Conservation (phyloP, 331 rosid species). For the Malus hybrid region DNA sequence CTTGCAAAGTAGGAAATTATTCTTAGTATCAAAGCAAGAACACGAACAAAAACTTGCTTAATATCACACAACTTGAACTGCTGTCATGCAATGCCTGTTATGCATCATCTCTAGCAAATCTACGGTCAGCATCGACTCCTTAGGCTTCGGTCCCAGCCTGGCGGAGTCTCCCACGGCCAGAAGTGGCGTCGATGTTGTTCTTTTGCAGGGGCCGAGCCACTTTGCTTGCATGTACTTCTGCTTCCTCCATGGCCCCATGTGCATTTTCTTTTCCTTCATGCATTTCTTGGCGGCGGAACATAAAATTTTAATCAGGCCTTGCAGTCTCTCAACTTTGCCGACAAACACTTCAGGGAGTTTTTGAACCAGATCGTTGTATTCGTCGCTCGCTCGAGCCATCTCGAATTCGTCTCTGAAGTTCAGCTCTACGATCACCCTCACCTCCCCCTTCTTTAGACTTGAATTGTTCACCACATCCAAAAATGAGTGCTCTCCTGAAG, state of each 20-base stretch:
- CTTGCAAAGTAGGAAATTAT: not conserved
- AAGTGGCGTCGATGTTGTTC: conserved; percentile 36
- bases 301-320: conserved; percentile 44
- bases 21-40: not conserved
- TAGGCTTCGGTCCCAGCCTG: conserved; percentile 30
- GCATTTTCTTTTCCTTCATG: conserved; percentile 86
- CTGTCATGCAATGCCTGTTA: conserved; percentile 35
- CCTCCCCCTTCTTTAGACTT: conserved; percentile 46
- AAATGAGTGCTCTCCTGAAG: conserved; percentile 69
- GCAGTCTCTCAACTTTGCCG: conserved; percentile 71
- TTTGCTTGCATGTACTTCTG: conserved; percentile 79
- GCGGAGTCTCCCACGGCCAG: conserved; percentile 23
- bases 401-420: conserved; percentile 75
- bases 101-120: conserved; percentile 68
- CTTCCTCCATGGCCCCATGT: conserved; percentile 96
- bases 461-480: conserved; percentile 62
- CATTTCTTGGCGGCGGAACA: conserved; percentile 74
- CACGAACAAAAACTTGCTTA: not conserved
- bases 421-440: conserved; percentile 64
- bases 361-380: conserved; percentile 47
- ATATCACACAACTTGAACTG: conserved; percentile 47
- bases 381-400: conserved; percentile 63
- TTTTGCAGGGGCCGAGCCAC: conserved; percentile 74
- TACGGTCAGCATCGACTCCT: conserved; percentile 73
- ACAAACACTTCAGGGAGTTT: conserved; percentile 71